A percentile compares a stretch with the other conserved stretches of the same genome.
Evolutionary conservation across 345 rosid genomes (phyloP).

Genomic region (Cardiospermum halicacabum): DNA sequence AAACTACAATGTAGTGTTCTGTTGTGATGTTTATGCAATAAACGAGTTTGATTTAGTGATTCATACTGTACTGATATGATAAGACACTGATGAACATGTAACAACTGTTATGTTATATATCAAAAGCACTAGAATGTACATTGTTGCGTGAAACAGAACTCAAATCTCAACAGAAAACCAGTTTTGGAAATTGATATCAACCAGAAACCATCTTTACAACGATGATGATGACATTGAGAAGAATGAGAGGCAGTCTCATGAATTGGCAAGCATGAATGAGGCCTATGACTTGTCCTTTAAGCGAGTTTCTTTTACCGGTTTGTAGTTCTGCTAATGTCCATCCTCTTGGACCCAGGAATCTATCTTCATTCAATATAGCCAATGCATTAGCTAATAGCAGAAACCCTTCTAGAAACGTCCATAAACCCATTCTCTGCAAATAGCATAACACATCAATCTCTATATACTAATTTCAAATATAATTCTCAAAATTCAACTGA

Average conservation of each 20-base stretch:
- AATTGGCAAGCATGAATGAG: slow-evolving; percentile 48
- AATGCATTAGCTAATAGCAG: slow-evolving; percentile 43
- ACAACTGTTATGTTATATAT: too few relatives aligned
- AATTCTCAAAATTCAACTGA: background rate
- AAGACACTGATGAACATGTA: too few relatives aligned
- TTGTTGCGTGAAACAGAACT: background rate
- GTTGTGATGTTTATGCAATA: background rate
- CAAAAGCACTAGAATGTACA: background rate
- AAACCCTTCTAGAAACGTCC: slow-evolving; percentile 40
- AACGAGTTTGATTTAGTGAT: too few relatives aligned
- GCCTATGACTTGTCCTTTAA: slow-evolving; percentile 41
- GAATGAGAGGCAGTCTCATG: slow-evolving; percentile 43
- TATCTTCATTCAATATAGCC: slow-evolving; percentile 48
- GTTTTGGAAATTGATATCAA: slow-evolving; percentile 25
- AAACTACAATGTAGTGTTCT: background rate
- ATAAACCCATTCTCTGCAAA: slow-evolving; percentile 38
- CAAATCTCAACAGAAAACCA: slow-evolving; percentile 18
- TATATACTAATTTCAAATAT: too few relatives aligned
- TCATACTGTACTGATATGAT: too few relatives aligned
- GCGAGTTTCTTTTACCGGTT: slow-evolving; percentile 28
- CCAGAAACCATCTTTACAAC: slow-evolving; percentile 34
- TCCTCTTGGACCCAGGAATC: slow-evolving; percentile 42
- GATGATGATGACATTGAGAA: slow-evolving; percentile 34
- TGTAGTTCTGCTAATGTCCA: slow-evolving; percentile 49
- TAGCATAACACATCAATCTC: background rate